Conservation (phyloP, 129 eudicot species). For the Saposhnikovia divaricata region DNA sequence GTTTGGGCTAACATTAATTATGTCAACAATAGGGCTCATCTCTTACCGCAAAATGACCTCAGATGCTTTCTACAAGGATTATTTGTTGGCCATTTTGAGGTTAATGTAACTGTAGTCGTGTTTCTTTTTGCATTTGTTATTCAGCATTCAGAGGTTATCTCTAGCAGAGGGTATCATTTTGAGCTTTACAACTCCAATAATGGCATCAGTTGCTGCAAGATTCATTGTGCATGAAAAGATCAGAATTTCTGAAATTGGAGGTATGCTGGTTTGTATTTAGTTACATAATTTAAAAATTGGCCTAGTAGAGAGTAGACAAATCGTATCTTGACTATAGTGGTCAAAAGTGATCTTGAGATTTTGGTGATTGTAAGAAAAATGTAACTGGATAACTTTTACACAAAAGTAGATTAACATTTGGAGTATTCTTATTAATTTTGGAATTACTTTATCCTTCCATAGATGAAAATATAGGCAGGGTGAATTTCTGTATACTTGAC, state of each 20-base stretch:
- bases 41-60: background rate
- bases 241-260: slow-evolving; percentile 54
- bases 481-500: background rate
- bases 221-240: slow-evolving; percentile 54
- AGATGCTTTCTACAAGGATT: background rate
- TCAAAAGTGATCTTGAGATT: background rate
- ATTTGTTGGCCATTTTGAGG: background rate
- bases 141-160: slow-evolving; percentile 54
- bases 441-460: background rate
- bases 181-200: slow-evolving; percentile 62
- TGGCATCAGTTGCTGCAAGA: slow-evolving; percentile 62
- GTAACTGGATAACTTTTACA: background rate
- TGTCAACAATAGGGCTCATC: background rate
- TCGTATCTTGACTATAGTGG: background rate
- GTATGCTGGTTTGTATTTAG: slow-evolving; percentile 19
- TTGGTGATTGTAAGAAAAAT: background rate
- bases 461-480: background rate
- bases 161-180: slow-evolving; percentile 46
- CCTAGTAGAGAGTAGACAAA: background rate
- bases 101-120: background rate
- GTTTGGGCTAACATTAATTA: no score
- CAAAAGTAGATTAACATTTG: background rate
- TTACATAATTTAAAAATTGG: background rate
- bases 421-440: background rate
- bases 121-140: slow-evolving; percentile 5